Percentiles rank a stretch among this genome's conserved stretches.
Evolutionary conservation across 106 monocot genomes (phyloP).

Genomic region (Hemerocallis citrina): DNA sequence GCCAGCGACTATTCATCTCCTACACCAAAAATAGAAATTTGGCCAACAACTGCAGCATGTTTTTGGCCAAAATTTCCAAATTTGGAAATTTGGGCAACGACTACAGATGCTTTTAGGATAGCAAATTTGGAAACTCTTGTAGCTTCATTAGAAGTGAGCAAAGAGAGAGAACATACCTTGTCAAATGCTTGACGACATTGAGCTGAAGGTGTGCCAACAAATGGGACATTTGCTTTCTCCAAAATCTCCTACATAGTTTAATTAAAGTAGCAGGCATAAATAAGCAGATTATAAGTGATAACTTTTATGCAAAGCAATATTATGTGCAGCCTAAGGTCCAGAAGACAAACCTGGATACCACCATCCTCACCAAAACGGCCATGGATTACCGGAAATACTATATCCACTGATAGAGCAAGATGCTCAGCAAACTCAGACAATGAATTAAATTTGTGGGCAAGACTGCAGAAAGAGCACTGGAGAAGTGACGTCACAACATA

Average conservation of each 20-base stretch:
- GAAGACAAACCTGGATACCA: slow-evolving; percentile 69
- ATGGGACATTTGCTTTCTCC: slow-evolving; percentile 82
- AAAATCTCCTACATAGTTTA: slow-evolving; percentile 50
- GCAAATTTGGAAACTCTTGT: neutral
- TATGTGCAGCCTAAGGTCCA: neutral
- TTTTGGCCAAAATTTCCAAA: too few species aligned
- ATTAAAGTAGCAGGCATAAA: neutral
- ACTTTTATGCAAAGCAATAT: neutral
- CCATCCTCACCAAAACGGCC: slow-evolving; percentile 95
- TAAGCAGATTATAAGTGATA: neutral
- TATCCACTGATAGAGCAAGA: slow-evolving; percentile 63
- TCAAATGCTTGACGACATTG: slow-evolving; percentile 77
- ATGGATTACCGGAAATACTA: slow-evolving; percentile 94
- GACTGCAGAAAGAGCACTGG: slow-evolving; percentile 33
- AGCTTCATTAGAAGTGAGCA: neutral
- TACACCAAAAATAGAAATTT: too few species aligned
- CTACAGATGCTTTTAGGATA: too few species aligned
- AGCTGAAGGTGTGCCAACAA: slow-evolving; percentile 75
- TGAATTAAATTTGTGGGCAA: slow-evolving; percentile 70
- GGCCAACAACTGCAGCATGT: too few species aligned
- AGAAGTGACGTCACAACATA: neutral
- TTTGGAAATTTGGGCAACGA: too few species aligned
- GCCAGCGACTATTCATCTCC: too few species aligned
- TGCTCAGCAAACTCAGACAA: slow-evolving; percentile 64
- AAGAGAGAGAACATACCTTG: slow-evolving; percentile 43